phyloP scores from a whole-genome alignment of 495 filamentous ascomycete genomes.

The Chaetomium fimeti region DNA sequence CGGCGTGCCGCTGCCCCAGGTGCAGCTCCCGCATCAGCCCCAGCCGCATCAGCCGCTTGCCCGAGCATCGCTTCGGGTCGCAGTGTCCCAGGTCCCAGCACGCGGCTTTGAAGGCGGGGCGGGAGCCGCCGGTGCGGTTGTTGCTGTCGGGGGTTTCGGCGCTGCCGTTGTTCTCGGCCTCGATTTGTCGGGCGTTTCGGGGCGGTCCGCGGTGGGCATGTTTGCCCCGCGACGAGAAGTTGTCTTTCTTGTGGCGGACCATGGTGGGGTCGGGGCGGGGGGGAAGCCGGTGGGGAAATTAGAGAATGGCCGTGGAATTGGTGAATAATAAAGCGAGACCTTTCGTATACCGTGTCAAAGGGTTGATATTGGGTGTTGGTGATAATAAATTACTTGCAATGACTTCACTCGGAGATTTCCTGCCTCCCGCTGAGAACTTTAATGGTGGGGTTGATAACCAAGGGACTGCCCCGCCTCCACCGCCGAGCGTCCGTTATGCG shows the following conservation, averaged over 20 bases:
- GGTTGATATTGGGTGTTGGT: too few relatives aligned
- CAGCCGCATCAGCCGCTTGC: conserved; percentile 86
- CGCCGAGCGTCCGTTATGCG: conserved; percentile 13
- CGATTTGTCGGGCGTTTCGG: conserved; percentile 32
- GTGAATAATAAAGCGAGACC: not conserved
- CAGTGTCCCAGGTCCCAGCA: conserved; percentile 98
- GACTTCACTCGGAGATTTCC: too few relatives aligned
- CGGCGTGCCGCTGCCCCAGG: conserved; percentile 84
- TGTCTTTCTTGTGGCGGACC: conserved; percentile 95
- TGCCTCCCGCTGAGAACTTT: not conserved
- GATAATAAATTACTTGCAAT: too few relatives aligned
- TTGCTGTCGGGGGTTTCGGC: conserved; percentile 11
- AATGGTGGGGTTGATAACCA: not conserved
- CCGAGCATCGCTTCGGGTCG: conserved; percentile 94
- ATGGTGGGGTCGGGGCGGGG: conserved; percentile 43
- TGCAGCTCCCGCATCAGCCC: conserved; percentile 91
- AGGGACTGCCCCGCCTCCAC: conserved; percentile 20
- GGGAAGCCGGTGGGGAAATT: not conserved
- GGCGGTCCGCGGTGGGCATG: conserved; percentile 49
- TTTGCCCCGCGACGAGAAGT: conserved; percentile 65
- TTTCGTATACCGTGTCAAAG: too few relatives aligned
- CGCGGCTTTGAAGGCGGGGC: conserved; percentile 76
- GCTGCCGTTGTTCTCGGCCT: conserved; percentile 36
- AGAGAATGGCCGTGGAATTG: not conserved
- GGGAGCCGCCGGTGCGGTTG: conserved; percentile 46